Conservation (phyloP, 768 basidiomycete species). For the Trametes cubensis region DNA sequence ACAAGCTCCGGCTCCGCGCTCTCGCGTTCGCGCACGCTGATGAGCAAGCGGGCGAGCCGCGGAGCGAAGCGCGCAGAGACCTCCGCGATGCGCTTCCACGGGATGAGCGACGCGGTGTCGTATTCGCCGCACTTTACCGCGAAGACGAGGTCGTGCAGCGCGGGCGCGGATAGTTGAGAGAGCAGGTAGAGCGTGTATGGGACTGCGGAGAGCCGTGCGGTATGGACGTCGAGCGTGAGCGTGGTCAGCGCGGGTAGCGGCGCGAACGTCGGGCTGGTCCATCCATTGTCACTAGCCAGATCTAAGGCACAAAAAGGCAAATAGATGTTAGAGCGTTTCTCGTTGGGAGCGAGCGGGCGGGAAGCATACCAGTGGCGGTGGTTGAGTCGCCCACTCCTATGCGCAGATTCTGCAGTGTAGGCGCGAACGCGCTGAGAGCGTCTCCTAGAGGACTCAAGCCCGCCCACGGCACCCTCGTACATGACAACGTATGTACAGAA, state of each 20-base stretch:
- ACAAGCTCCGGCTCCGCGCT: conserved; percentile 4
- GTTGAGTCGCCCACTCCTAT: conserved; percentile 13
- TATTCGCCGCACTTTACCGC: conserved; percentile 13
- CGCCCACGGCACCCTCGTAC: conserved; percentile 12
- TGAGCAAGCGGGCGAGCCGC: neutral
- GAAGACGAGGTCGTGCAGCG: conserved; percentile 17
- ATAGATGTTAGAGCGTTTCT: neutral
- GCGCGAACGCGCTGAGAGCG: conserved; percentile 10
- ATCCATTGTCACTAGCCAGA: neutral
- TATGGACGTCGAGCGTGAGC: conserved; percentile 21
- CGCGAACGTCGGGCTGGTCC: neutral
- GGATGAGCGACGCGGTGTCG: conserved; percentile 8
- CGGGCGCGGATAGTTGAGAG: conserved; percentile 14
- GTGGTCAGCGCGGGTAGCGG: conserved; percentile 10
- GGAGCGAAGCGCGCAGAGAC: conserved; percentile 9
- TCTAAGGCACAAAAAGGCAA: neutral
- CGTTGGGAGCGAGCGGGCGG: neutral
- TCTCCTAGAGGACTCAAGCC: neutral
- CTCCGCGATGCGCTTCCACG: conserved; percentile 15
- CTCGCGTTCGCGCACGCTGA: conserved; percentile 11
- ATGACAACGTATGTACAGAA: conserved; percentile 12
- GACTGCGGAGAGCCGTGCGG: conserved; percentile 11
- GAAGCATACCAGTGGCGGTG: neutral
- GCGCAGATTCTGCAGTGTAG: conserved; percentile 10
- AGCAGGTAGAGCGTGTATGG: conserved; percentile 19